A percentile compares a stretch with the other conserved stretches of the same genome.
Evolutionary conservation across 495 filamentous ascomycete genomes (phyloP).

Genomic region (Eremomyces bilateralis): DNA sequence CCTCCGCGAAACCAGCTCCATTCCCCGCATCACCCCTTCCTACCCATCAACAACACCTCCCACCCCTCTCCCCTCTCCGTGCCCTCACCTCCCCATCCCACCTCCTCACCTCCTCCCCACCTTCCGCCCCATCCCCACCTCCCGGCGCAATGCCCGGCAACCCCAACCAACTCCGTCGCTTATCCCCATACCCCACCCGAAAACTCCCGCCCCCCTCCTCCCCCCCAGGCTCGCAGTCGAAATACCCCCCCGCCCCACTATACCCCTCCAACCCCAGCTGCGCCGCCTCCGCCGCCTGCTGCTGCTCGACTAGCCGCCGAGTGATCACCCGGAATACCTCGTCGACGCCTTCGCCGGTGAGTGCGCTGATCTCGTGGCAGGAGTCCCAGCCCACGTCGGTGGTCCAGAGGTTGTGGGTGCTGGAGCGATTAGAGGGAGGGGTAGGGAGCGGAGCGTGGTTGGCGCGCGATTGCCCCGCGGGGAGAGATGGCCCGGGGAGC

Average conservation of each 20-base stretch:
- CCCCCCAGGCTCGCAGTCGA: constrained; percentile 6
- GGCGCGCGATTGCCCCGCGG: not conserved
- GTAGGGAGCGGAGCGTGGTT: constrained; percentile 23
- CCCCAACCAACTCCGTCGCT: constrained; percentile 36
- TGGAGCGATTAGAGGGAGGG: constrained; percentile 55
- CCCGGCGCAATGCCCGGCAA: constrained; percentile 29
- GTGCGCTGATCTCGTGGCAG: constrained; percentile 88
- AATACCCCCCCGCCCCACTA: constrained; percentile 16
- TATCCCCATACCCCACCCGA: constrained; percentile 33
- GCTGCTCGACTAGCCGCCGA: constrained; percentile 81
- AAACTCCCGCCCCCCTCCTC: constrained; percentile 27
- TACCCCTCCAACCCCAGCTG: constrained; percentile 21
- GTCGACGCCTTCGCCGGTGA: constrained; percentile 88
- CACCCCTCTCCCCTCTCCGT: constrained; percentile 17
- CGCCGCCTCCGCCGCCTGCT: constrained; percentile 26
- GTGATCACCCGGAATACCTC: constrained; percentile 94
- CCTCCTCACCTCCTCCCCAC: constrained; percentile 6
- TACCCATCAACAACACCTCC: constrained; percentile 27
- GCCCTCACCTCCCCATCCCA: constrained; percentile 13
- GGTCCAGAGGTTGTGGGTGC: constrained; percentile 61
- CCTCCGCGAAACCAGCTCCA: too few species aligned
- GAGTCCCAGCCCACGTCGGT: constrained; percentile 89
- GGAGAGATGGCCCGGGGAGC: not conserved
- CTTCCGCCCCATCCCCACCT: constrained; percentile 17
- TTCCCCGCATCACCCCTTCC: too few species aligned